Conservation (phyloP, 306 rosid genomes). For the Medicago ruthenica region DNA sequence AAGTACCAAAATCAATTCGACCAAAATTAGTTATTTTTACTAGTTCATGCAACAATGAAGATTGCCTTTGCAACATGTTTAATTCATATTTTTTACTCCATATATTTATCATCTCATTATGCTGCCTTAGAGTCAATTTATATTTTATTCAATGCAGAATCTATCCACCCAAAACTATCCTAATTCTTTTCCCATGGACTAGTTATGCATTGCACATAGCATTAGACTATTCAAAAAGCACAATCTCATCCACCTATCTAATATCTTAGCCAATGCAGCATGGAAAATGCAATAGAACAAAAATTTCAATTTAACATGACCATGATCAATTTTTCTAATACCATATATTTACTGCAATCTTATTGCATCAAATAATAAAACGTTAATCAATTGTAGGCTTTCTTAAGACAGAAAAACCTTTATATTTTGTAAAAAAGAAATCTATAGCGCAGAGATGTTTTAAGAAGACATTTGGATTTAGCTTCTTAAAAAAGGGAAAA, state of each 20-base stretch:
- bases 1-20: neutral
- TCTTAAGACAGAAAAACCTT: too few relatives aligned
- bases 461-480: too few relatives aligned
- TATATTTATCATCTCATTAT: conserved; percentile 9
- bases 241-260: neutral
- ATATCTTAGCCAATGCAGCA: neutral
- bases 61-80: neutral
- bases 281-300: neutral
- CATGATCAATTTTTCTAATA: too few relatives aligned
- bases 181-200: neutral
- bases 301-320: too few relatives aligned
- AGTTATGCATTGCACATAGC: conserved; percentile 13
- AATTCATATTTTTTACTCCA: neutral
- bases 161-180: conserved; percentile 10
- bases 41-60: conserved; percentile 3
- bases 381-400: too few relatives aligned
- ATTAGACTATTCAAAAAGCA: conserved; percentile 10
- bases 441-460: too few relatives aligned
- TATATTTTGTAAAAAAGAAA: too few relatives aligned
- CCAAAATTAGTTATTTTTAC: neutral
- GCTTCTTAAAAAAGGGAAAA: too few relatives aligned
- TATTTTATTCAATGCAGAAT: conserved; percentile 8
- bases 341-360: too few relatives aligned
- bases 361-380: too few relatives aligned
- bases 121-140: neutral